Conservation (phyloP, 345 rosid species). For the Limnanthes douglasii region DNA sequence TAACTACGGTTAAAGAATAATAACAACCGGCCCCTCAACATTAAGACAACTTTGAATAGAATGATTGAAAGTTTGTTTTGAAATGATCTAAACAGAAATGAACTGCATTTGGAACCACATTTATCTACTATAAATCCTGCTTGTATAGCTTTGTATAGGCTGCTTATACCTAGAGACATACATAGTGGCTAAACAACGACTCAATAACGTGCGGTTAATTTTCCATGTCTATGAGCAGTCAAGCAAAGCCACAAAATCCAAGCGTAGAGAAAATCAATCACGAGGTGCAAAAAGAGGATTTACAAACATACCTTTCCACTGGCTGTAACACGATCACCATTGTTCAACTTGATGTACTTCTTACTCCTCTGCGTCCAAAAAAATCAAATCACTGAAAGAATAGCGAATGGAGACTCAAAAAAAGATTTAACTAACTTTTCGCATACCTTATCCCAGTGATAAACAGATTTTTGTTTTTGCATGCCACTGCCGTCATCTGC, state of each 20-base stretch:
- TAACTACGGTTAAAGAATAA: too few relatives aligned
- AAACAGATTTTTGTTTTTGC: conserved; percentile 58
- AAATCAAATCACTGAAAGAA: background rate
- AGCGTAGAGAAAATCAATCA: background rate
- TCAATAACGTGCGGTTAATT: too few relatives aligned
- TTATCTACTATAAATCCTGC: too few relatives aligned
- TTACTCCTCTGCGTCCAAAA: conserved; percentile 66
- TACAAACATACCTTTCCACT: conserved; percentile 71
- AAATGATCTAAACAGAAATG: too few relatives aligned
- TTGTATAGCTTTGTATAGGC: too few relatives aligned
- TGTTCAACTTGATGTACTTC: conserved; percentile 85
- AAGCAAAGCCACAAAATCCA: background rate
- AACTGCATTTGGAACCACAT: too few relatives aligned
- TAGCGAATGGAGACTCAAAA: background rate
- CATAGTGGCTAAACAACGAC: too few relatives aligned
- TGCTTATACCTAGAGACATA: too few relatives aligned
- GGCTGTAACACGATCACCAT: conserved; percentile 92
- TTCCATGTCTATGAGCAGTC: background rate
- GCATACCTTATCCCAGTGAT: conserved; percentile 96
- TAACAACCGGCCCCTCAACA: too few relatives aligned
- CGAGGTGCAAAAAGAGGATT: background rate
- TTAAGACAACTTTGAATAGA: too few relatives aligned
- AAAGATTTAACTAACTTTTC: background rate
- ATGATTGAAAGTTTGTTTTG: too few relatives aligned
- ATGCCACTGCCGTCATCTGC: conserved; percentile 77